Base-by-base conservation (phyloP, 306 rosid species). In the Quercus bicolor region DNA sequence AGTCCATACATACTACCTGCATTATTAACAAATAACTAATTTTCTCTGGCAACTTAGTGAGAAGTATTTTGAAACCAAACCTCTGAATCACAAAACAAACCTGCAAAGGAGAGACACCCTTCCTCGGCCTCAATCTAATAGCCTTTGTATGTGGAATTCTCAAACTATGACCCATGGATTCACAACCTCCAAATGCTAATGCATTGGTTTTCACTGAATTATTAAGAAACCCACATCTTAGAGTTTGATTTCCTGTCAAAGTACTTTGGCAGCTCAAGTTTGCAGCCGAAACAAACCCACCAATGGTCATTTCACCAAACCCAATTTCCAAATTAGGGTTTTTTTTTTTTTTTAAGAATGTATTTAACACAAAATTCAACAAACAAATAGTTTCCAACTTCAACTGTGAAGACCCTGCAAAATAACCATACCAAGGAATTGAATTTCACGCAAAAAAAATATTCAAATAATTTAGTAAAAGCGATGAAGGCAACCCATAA, bases 1-100 rank as follows among this genome's bases (percentile, higher is more conserved):
- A 95, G 60, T 95, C 98, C 53, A 87, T n/a, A 52, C 96, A 95
- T 81, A 91, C 92, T 5, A 95, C 93, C 83, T 90, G 78, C 21
- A 48, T 24, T 53, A 60, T 59, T 53, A 72, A 14, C 40, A 61
- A 51, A 65, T 34, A 40, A 54, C 74, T 34, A 53, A 75, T 52
- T 34, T 73, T 75, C 52, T 26, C 20, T 72, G 24, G 73, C 54
- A 71, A 78, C 74, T 24, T 23, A 21, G 13, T 19, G 52, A 76
- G 26, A 54, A 71, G 52, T 12, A 59, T 24, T 28, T 13, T 24
- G 24, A 33, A 21, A 31, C 48, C 24, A 16, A 72, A 52, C 54
- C 21, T 72, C 73, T 12, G 45, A 45, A 31, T 15, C 34, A 55
- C 20, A 31, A 54, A 9, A 79, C 68, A 70, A 79, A 90, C 93